Percentiles rank a stretch among this genome's conserved stretches.
Conservation (phyloP, 345 rosid genomes). For the Stellera chamaejasme region DNA sequence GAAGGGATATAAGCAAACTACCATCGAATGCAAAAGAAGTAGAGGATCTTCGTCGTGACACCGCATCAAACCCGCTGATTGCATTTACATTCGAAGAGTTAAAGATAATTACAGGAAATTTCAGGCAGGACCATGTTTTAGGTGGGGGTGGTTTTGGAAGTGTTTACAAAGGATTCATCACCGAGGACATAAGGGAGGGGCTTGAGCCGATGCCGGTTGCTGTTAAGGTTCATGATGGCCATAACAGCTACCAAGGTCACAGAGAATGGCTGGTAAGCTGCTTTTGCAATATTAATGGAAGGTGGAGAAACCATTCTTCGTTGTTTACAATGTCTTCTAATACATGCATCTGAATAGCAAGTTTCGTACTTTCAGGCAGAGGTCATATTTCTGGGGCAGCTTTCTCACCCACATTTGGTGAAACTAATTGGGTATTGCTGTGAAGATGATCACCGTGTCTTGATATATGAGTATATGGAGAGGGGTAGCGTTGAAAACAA, state of each 20-base stretch:
- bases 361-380: slow-evolving; percentile 58
- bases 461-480: slow-evolving; percentile 87
- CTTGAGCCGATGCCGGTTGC: slow-evolving; percentile 65
- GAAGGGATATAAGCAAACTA: slow-evolving; percentile 42
- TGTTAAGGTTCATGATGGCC: slow-evolving; percentile 94
- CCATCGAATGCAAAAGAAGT: slow-evolving; percentile 97
- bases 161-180: slow-evolving; percentile 80
- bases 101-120: slow-evolving; percentile 61
- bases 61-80: slow-evolving; percentile 69
- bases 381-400: slow-evolving; percentile 94
- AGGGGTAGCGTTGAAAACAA: slow-evolving; percentile 90
- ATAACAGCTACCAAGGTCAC: slow-evolving; percentile 89
- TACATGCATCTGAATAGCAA: neutral
- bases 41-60: slow-evolving; percentile 78
- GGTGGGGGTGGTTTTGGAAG: slow-evolving; percentile 98
- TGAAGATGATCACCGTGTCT: slow-evolving; percentile 74
- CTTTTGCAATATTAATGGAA: slow-evolving; percentile 1
- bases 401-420: slow-evolving; percentile 93
- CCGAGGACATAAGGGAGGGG: slow-evolving; percentile 53
- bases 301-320: neutral
- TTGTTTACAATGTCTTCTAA: neutral
- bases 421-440: slow-evolving; percentile 93
- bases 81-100: slow-evolving; percentile 81
- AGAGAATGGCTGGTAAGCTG: slow-evolving; percentile 93
- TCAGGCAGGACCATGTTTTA: slow-evolving; percentile 83